Evolutionary conservation across 2,329 filamentous ascomycete species (phyloP).

Genomic region (Lachnellula subtilissima): DNA sequence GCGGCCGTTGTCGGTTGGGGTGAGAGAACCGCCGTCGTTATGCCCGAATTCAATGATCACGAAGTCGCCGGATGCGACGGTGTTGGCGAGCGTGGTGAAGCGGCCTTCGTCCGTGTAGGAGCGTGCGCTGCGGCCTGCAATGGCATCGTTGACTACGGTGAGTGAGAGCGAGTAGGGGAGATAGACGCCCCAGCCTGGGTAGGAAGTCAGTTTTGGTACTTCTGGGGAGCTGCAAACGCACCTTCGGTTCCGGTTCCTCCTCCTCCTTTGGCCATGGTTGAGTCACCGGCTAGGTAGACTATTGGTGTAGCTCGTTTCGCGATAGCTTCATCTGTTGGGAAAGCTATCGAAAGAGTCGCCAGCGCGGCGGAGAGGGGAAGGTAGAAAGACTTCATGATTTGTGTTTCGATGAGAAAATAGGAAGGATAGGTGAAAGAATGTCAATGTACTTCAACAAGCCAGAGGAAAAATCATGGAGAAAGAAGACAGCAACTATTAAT

Average conservation of each 20-base stretch:
- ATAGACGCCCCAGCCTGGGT: slow-evolving; percentile 58
- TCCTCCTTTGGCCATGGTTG: slow-evolving; percentile 52
- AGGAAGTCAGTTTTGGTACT: slow-evolving; percentile 8
- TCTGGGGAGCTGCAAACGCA: slow-evolving; percentile 16
- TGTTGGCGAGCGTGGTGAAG: slow-evolving; percentile 52
- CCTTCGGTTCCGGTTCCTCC: slow-evolving; percentile 40
- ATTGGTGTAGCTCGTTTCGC: slow-evolving; percentile 31
- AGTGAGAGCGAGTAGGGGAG: slow-evolving; percentile 47
- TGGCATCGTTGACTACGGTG: slow-evolving; percentile 57
- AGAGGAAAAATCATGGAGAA: not conserved
- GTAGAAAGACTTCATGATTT: slow-evolving; percentile 17
- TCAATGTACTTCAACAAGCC: not conserved
- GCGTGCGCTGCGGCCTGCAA: slow-evolving; percentile 61
- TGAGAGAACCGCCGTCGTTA: slow-evolving; percentile 58
- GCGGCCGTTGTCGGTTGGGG: slow-evolving; percentile 54
- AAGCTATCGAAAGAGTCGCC: slow-evolving; percentile 17
- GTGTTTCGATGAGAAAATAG: not conserved
- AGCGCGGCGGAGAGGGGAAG: slow-evolving; percentile 18
- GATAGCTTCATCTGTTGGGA: slow-evolving; percentile 7
- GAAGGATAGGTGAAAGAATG: not conserved
- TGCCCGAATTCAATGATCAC: slow-evolving; percentile 61
- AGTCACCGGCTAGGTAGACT: slow-evolving; percentile 56
- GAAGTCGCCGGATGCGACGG: slow-evolving; percentile 33
- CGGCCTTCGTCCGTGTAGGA: slow-evolving; percentile 63
- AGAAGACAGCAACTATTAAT: not conserved